These are phyloP conservation scores for Rhododendron kiyosumense DNA, from an alignment of 148 eudicot species.

Conservation along the genomic window DNA sequence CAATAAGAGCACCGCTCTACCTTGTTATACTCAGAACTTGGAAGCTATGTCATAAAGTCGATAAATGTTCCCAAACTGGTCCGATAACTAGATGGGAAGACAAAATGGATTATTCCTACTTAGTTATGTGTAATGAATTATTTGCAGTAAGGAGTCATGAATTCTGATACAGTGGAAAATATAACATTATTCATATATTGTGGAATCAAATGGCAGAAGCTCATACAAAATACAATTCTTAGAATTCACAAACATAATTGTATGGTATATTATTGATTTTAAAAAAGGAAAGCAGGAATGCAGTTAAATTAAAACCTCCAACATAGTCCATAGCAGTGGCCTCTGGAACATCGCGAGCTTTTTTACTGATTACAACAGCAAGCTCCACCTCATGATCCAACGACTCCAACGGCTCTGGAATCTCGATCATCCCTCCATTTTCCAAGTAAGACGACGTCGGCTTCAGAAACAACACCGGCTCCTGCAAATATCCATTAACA, in stretches of 20 bases:
- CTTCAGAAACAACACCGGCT: slow-evolving; percentile 91
- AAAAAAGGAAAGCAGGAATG: background rate
- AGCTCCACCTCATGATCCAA: slow-evolving; percentile 94
- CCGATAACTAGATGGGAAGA: too few relatives aligned
- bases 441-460: slow-evolving; percentile 90
- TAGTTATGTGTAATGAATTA: background rate
- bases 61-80: too few relatives aligned
- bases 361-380: slow-evolving; percentile 80
- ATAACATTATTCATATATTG: background rate
- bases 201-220: background rate
- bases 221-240: background rate
- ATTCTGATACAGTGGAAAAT: background rate
- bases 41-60: too few relatives aligned
- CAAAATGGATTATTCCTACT: background rate
- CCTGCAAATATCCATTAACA: slow-evolving; percentile 30
- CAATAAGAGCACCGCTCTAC: background rate
- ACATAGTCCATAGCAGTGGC: slow-evolving; percentile 80
- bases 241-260: background rate
- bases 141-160: background rate
- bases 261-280: background rate
- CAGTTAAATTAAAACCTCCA: slow-evolving; percentile 45
- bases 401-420: slow-evolving; percentile 67
- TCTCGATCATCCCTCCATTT: slow-evolving; percentile 88
- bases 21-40: too few relatives aligned
- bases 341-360: slow-evolving; percentile 87